Base-by-base conservation (phyloP, 2,329 filamentous ascomycete species). In the Calonectria ilicicola region DNA sequence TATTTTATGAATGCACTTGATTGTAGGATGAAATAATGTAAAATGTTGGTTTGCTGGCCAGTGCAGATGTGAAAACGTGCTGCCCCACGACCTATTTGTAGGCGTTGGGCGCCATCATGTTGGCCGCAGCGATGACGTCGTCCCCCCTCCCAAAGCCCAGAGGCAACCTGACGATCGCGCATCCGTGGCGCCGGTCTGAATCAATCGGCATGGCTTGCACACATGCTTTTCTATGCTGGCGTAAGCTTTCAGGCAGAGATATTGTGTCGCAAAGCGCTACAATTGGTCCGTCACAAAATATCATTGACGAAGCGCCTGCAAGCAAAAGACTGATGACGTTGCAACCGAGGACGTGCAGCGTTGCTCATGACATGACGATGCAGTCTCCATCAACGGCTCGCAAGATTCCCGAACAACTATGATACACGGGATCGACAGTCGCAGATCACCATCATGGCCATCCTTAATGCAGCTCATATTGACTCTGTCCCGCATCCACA, bases 121-220 rank as follows among this genome's bases (percentile, higher is more conserved):
- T 62, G 47, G 47, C 51, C 29, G 26, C 27, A 71, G 68, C 65
- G 78, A 80, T 80, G 78, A 80, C 78, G 78, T 80, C 78, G 78
- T 74, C 58, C 75, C 63, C 63, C 70, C 67, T 77, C 66, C 29
- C 35, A 53, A 46, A 40, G 49, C 65, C 51, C 65, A 65, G 26
- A 71, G 35, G 73, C 53, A 70, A 62, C 74, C 71, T 75, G 73
- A 73, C 68, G 77, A 79, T 77, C 73, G 74, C 72, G 62, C 60
- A 63, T 44, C 29, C 73, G 74, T 78, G 72, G 70, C 77, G 73
- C 74, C 63, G 46, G 40, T 23, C 42, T 69, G 53, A 72, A 51
- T 67, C 69, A 64, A 51, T 67, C 66, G 47, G 53, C 58, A 63
- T 63, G 23, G 58, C 23, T 7, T 42, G 14, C 32, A 60, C 35